Percentiles rank a stretch among this genome's conserved stretches.
These are phyloP conservation scores for Cryptomeria japonica DNA, from an alignment of 75 land plant species.

Conservation along the genomic window DNA sequence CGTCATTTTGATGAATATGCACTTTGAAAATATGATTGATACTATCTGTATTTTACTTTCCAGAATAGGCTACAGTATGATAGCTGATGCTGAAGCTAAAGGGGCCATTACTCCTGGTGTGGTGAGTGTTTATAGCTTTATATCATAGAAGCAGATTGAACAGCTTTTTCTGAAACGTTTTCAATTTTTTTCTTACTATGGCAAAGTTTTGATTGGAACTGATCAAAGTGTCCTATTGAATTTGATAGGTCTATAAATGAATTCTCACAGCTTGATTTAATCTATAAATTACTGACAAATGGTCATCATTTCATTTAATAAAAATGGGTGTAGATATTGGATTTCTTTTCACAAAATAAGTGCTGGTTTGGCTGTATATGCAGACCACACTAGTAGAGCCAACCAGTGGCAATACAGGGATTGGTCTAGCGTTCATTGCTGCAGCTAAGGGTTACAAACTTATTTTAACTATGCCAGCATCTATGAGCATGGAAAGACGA, in stretches of 20 bases:
- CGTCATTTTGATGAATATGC: background rate
- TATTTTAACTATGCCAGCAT: conserved; percentile 89
- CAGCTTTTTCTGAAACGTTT: background rate
- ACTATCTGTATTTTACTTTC: background rate
- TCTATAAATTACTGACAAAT: background rate
- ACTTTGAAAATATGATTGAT: background rate
- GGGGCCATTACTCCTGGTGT: conserved; percentile 89
- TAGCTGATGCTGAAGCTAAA: conserved; percentile 85
- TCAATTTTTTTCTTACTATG: background rate
- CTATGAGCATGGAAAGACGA: conserved; percentile 89
- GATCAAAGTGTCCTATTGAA: background rate
- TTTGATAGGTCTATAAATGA: background rate
- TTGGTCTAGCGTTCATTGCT: conserved; percentile 89
- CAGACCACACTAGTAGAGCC: conserved; percentile 89
- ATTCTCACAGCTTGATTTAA: background rate
- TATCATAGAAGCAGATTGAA: conserved; percentile 2
- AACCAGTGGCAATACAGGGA: conserved; percentile 93
- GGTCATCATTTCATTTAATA: background rate
- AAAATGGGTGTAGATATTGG: background rate
- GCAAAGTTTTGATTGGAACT: background rate
- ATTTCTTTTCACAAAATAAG: background rate
- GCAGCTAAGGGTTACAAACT: conserved; percentile 91
- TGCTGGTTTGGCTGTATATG: background rate
- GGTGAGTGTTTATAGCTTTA: conserved; percentile 37
- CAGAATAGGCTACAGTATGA: conserved; percentile 97